Evolutionary conservation across 129 eudicot genomes (phyloP), one percentile per base, ranked within the genome.

Genomic region (Escallonia herrerae): DNA sequence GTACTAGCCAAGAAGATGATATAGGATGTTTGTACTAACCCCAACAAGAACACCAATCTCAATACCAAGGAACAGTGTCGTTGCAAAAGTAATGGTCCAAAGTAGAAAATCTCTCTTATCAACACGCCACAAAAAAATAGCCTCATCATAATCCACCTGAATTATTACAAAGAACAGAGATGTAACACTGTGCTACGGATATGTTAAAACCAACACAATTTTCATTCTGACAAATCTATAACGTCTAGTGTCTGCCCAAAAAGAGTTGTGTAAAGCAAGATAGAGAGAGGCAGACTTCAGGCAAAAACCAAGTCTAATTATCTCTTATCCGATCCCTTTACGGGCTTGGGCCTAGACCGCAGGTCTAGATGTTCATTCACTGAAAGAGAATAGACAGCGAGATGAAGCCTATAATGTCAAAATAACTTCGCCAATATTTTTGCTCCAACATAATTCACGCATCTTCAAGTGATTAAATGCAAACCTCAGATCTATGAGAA

Each of bases 21-120:
- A 13, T 4, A 8, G n/a, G 42, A 50, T 52, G 41, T 40, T 51
- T 41, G 63, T 46, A 77, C 88, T 82, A 69, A 94, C 99, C 69
- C 99, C 99, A 70, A 94, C 84, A 82, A 94, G 87, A 77, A 94
- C 99, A 58, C 97, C 99, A 6, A 89, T 86, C 86, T 94, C 99
- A 57, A 94, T 79, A 57, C 99, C 95, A 56, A 94, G 83, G 79
- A 94, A 89, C 81, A 94, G 77, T 14, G 99, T 89, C 15, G 95
- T 65, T 57, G 80, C 72, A 68, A 80, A 61, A 60, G 99, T 94
- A 62, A 89, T 71, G 58, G 79, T 76, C 99, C 99, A 94, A 39
- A 94, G 93, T 58, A 89, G 81, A 79, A 94, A 94, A 74, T 94
- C 95, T 58, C 82, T 89, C 61, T 86, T 94, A 79, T 94, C 97